Evolutionary conservation across 257 asterid species (phyloP), one percentile per base, ranked within the genome.

Genomic region (Forsythia viridissima): DNA sequence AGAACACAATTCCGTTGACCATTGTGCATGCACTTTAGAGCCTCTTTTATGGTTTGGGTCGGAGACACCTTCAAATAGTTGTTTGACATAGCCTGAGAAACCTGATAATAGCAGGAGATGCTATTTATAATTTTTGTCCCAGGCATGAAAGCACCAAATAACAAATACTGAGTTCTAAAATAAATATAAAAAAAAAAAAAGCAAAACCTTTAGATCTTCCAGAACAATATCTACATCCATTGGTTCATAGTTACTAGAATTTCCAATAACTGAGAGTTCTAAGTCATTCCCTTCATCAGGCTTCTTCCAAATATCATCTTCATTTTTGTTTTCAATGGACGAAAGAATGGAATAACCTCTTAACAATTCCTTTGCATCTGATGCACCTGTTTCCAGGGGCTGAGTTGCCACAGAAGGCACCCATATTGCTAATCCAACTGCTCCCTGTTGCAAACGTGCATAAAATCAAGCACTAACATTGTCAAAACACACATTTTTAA

Each of bases 391-490:
- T 86, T 91, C 98, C 79, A 91, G 92, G 30, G 94, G 82, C 82
- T 88, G 95, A 86, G 86, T 80, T 70, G 99, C 86, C 81, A 96
- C 94, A 75, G 99, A 96, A 38, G 99, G 99, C 83, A 93, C 99
- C 98, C 99, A 96, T 83, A 96, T 96, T 57, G 99, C 98, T 84
- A 96, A 87, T 82, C 99, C 99, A 89, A 96, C 99, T 6, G 99
- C 99, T 68, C 99, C 98, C 99, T 96, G 87, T 77, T 75, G 78
- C 81, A 76, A 80, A 76, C 51, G 74, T 38, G 24, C 10, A 43
- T 15, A 42, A 40, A 36, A 39, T 76, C 71, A 72, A 43, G 16
- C n/a, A 16, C 34, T 20, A 59, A 80, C 38, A 72, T 20, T 61
- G 1, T 59, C 12, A 21, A 15, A 59, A 59, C 34, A 59, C 11